A percentile compares a stretch with the other conserved stretches of the same genome.
These are phyloP conservation scores for Lodderomyces parapsilosis DNA, from an alignment of 1,139 yeast genomes.

Conservation along the genomic window DNA sequence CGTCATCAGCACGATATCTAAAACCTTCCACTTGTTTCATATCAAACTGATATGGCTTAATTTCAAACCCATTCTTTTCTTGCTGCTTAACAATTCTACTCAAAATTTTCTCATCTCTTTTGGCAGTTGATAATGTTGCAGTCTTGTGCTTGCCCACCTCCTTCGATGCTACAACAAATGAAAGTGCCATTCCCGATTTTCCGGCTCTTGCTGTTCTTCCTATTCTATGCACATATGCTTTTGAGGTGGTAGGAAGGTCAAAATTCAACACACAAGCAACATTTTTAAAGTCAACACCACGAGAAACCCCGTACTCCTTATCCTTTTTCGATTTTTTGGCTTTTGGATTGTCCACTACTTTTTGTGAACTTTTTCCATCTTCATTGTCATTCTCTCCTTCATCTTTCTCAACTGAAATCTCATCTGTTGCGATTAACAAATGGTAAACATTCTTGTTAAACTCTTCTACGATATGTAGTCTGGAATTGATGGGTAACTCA, in stretches of 20 bases:
- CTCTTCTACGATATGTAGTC: slow-evolving; percentile 93
- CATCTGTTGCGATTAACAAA: slow-evolving; percentile 90
- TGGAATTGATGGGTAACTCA: slow-evolving; percentile 88
- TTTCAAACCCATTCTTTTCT: slow-evolving; percentile 66
- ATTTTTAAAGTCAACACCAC: slow-evolving; percentile 96
- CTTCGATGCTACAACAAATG: slow-evolving; percentile 82
- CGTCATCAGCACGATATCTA: slow-evolving; percentile 96
- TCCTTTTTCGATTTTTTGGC: slow-evolving; percentile 41
- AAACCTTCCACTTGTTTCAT: slow-evolving; percentile 92
- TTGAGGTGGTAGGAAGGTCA: slow-evolving; percentile 88
- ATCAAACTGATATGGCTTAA: slow-evolving; percentile 86
- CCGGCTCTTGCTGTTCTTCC: slow-evolving; percentile 99
- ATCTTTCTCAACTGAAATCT: slow-evolving; percentile 47
- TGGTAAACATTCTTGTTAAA: slow-evolving; percentile 88
- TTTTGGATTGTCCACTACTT: slow-evolving; percentile 35
- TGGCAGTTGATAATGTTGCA: slow-evolving; percentile 68
- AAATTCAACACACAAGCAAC: slow-evolving; percentile 96
- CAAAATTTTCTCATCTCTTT: slow-evolving; percentile 83
- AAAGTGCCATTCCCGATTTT: slow-evolving; percentile 89
- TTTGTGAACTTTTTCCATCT: slow-evolving; percentile 35
- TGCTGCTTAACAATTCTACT: slow-evolving; percentile 77
- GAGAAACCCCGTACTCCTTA: slow-evolving; percentile 87
- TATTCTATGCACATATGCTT: slow-evolving; percentile 87
- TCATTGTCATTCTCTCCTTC: slow-evolving; percentile 47
- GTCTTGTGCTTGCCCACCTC: slow-evolving; percentile 89